Conservation (phyloP, 2,329 filamentous ascomycete species). For the Xylaria sp. region DNA sequence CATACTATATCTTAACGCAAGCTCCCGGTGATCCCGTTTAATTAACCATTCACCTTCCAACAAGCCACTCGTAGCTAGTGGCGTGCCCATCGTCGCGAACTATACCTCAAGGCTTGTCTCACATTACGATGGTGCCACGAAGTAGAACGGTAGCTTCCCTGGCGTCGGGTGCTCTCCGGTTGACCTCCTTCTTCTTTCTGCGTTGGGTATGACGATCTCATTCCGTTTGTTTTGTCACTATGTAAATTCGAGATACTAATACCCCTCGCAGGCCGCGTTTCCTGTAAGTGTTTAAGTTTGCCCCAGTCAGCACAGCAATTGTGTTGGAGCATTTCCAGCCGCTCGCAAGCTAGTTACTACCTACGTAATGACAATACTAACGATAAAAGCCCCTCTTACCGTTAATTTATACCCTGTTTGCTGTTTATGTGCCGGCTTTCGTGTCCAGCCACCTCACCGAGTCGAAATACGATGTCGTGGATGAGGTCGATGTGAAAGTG, state of each 20-base stretch:
- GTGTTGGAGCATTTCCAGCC: background rate
- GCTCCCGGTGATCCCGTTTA: background rate
- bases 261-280: slow-evolving; percentile 43
- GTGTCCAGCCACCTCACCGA: slow-evolving; percentile 67
- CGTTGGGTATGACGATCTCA: slow-evolving; percentile 65
- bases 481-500: slow-evolving; percentile 67
- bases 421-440: slow-evolving; percentile 74
- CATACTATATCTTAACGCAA: background rate
- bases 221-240: background rate
- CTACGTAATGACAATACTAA: slow-evolving; percentile 34
- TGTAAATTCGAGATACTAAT: slow-evolving; percentile 38
- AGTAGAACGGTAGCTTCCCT: slow-evolving; percentile 51
- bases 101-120: slow-evolving; percentile 18
- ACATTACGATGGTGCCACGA: slow-evolving; percentile 38
- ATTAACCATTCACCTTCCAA: background rate
- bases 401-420: slow-evolving; percentile 69
- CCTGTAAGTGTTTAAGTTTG: slow-evolving; percentile 44
- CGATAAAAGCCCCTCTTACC: slow-evolving; percentile 43
- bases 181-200: slow-evolving; percentile 67
- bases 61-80: background rate
- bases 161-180: slow-evolving; percentile 63
- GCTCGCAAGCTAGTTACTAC: slow-evolving; percentile 34
- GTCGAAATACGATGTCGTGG: slow-evolving; percentile 67
- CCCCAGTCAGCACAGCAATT: background rate
- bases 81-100: background rate